A percentile compares a stretch with the other conserved stretches of the same genome.
Conservation (phyloP, 2,329 filamentous ascomycete species). For the Botrytis fabae region DNA sequence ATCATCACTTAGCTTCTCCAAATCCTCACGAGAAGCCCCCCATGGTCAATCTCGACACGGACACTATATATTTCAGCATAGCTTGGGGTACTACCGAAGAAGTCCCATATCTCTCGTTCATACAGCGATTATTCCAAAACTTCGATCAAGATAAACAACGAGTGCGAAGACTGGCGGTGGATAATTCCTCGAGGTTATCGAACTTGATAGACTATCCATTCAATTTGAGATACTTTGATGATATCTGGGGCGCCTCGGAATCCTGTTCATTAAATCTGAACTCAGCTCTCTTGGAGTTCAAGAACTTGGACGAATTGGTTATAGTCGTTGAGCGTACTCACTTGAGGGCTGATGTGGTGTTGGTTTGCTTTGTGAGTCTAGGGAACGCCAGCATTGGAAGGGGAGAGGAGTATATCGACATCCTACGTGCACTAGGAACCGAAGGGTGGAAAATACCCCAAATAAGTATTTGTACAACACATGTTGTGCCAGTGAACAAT, state of each 20-base stretch:
- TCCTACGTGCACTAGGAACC: not conserved
- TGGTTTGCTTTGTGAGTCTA: not conserved
- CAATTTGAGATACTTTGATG: not conserved
- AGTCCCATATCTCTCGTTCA: slow-evolving; percentile 3
- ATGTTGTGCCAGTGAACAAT: not conserved
- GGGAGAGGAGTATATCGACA: not conserved
- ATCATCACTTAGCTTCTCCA: not conserved
- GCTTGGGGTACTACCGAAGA: slow-evolving; percentile 2
- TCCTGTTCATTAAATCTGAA: not conserved
- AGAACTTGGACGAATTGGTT: not conserved
- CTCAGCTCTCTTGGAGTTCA: not conserved
- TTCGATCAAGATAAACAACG: not conserved
- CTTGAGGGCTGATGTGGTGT: not conserved
- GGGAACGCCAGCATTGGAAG: not conserved
- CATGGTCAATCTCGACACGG: not conserved
- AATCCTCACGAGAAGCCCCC: not conserved
- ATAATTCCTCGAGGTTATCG: not conserved
- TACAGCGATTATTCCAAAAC: not conserved
- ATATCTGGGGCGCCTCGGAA: not conserved
- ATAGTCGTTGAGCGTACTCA: not conserved
- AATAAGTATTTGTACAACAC: not conserved
- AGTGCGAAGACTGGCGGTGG: not conserved
- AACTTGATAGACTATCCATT: not conserved
- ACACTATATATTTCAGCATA: slow-evolving; percentile 8
- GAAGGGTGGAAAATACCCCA: not conserved